Conservation (phyloP, 768 basidiomycete genomes). For the Calocybe gangraenosa region DNA sequence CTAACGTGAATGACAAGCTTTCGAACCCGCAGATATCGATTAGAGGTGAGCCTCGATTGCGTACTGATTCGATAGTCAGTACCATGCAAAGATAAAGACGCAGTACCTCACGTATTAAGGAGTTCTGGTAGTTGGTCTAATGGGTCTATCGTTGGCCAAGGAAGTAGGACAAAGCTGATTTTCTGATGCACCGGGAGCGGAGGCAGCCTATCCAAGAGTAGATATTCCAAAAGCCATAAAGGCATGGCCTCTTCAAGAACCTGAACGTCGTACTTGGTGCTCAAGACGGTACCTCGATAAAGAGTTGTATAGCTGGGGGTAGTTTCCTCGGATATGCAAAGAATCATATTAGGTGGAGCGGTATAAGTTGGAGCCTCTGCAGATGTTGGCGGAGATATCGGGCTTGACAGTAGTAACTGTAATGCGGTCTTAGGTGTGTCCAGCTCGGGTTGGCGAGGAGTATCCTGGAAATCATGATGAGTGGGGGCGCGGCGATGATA, state of each 20-base stretch:
- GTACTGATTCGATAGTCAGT: conserved; percentile 34
- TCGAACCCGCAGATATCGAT: conserved; percentile 75
- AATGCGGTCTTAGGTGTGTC: conserved; percentile 42
- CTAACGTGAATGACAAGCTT: conserved; percentile 83
- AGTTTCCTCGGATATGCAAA: conserved; percentile 82
- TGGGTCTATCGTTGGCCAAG: conserved; percentile 59
- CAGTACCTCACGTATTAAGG: conserved; percentile 69
- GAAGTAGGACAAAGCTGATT: conserved; percentile 85
- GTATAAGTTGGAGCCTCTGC: conserved; percentile 66
- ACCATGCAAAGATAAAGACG: background rate
- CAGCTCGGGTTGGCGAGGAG: conserved; percentile 14
- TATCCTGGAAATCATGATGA: conserved; percentile 10
- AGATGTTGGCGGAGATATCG: conserved; percentile 62
- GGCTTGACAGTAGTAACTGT: conserved; percentile 50
- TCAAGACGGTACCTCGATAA: conserved; percentile 70
- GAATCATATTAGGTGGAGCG: conserved; percentile 53
- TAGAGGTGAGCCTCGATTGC: conserved; percentile 87
- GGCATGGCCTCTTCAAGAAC: conserved; percentile 77
- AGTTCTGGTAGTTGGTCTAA: conserved; percentile 71
- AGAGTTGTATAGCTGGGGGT: conserved; percentile 69
- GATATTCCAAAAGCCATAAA: conserved; percentile 83
- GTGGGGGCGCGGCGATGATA: background rate
- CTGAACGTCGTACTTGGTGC: conserved; percentile 34
- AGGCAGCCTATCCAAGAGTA: conserved; percentile 63
- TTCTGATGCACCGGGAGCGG: conserved; percentile 56